Percentiles rank a stretch among this genome's conserved stretches.
Evolutionary conservation across 768 basidiomycete genomes (phyloP).

Genomic region (Mrakia frigida): DNA sequence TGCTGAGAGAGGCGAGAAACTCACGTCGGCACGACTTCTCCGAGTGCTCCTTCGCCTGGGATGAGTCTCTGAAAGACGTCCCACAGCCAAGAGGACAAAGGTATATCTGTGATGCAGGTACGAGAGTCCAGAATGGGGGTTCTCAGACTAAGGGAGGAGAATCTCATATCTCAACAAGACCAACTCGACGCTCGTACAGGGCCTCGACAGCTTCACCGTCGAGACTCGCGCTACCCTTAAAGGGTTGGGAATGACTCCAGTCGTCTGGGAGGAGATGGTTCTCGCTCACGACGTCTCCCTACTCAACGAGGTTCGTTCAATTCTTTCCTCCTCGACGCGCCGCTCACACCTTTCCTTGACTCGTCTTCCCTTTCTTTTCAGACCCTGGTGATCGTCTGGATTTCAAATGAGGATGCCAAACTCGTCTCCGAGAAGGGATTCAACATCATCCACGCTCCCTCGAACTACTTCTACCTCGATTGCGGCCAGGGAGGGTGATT

Average conservation of each 20-base stretch:
- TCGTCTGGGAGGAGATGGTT: slow-evolving; percentile 82
- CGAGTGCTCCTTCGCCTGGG: no score
- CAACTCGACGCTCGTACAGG: slow-evolving; percentile 58
- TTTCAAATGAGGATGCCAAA: slow-evolving; percentile 57
- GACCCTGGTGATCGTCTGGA: slow-evolving; percentile 56
- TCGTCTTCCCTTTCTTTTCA: neutral
- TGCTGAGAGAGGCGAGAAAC: no score
- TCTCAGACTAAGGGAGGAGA: no score
- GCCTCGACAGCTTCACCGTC: slow-evolving; percentile 59
- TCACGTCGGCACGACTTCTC: no score
- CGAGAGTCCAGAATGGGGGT: no score
- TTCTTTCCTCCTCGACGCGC: neutral
- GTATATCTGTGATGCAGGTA: no score
- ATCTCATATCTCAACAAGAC: slow-evolving; percentile 53
- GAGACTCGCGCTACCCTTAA: slow-evolving; percentile 57
- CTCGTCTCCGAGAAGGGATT: slow-evolving; percentile 59
- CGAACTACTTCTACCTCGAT: slow-evolving; percentile 72
- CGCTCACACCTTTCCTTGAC: neutral
- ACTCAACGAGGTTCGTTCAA: slow-evolving; percentile 40
- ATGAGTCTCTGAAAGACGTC: no score
- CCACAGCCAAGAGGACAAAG: no score
- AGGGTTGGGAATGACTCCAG: slow-evolving; percentile 61
- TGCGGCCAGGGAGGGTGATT: slow-evolving; percentile 59
- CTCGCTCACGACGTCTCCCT: slow-evolving; percentile 53
- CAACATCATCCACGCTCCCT: slow-evolving; percentile 62